These are phyloP conservation scores for Boletus pseudopeckii DNA, from an alignment of 768 basidiomycete genomes.

Conservation along the genomic window DNA sequence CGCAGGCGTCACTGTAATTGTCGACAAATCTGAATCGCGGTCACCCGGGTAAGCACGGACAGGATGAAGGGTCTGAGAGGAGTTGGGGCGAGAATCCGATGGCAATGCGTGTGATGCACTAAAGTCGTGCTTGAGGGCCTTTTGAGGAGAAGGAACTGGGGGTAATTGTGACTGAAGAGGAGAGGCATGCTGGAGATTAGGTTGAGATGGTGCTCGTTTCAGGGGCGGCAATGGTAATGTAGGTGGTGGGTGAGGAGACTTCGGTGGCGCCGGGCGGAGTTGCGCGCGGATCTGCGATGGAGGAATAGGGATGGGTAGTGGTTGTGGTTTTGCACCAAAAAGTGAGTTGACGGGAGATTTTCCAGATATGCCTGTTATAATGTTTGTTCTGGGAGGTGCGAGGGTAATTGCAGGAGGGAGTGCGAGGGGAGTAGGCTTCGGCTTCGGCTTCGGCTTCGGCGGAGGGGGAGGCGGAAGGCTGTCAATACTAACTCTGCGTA, in stretches of 20 bases:
- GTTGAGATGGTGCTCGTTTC: slow-evolving; percentile 18
- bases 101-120: background rate
- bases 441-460: slow-evolving; percentile 17
- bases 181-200: slow-evolving; percentile 3
- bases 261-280: slow-evolving; percentile 27
- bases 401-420: slow-evolving; percentile 7
- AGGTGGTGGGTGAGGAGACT: slow-evolving; percentile 18
- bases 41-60: slow-evolving; percentile 15
- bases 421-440: slow-evolving; percentile 12
- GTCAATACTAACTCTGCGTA: slow-evolving; percentile 10
- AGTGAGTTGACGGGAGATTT: slow-evolving; percentile 24
- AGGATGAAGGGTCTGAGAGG: slow-evolving; percentile 22
- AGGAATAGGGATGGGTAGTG: slow-evolving; percentile 27
- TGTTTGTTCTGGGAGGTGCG: slow-evolving; percentile 15
- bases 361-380: slow-evolving; percentile 22
- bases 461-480: slow-evolving; percentile 21
- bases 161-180: slow-evolving; percentile 9
- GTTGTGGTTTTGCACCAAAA: slow-evolving; percentile 23
- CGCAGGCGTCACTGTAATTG: slow-evolving; percentile 40
- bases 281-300: slow-evolving; percentile 28
- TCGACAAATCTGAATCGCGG: slow-evolving; percentile 37
- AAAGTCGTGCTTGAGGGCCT: background rate
- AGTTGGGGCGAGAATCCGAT: slow-evolving; percentile 10
- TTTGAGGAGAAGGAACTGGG: slow-evolving; percentile 5
- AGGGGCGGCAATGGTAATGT: slow-evolving; percentile 22